Conservation (phyloP, 345 rosid species). For the Acer negundo region DNA sequence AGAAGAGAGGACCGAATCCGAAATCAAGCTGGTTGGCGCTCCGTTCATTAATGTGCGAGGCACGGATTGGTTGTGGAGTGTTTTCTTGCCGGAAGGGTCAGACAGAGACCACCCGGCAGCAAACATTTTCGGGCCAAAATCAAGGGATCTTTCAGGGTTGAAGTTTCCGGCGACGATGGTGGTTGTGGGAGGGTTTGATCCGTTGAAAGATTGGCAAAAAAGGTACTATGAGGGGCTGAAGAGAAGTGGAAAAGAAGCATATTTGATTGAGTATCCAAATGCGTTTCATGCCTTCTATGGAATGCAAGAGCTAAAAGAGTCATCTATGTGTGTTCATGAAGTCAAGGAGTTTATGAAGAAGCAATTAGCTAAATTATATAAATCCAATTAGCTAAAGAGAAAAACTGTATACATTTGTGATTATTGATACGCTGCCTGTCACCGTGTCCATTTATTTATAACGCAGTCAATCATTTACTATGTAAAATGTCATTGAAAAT, state of each 20-base stretch:
- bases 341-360: background rate
- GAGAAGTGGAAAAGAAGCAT: background rate
- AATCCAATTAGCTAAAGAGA: too few relatives aligned
- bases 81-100: slow-evolving; percentile 27
- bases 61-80: slow-evolving; percentile 33
- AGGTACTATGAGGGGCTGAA: slow-evolving; percentile 15
- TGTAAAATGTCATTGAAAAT: too few relatives aligned
- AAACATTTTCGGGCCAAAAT: slow-evolving; percentile 1
- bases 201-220: slow-evolving; percentile 10
- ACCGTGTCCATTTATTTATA: too few relatives aligned
- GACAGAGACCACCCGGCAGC: slow-evolving; percentile 17
- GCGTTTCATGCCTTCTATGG: background rate
- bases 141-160: background rate
- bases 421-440: too few relatives aligned
- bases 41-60: background rate
- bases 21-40: background rate
- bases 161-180: slow-evolving; percentile 8
- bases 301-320: background rate
- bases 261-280: slow-evolving; percentile 6
- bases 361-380: too few relatives aligned
- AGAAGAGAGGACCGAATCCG: slow-evolving; percentile 16
- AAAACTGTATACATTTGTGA: background rate
- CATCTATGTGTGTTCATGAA: background rate
- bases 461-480: too few relatives aligned
- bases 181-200: slow-evolving; percentile 7